Base-by-base conservation (phyloP, 306 rosid species). In the Amphicarpaea edgeworthii region DNA sequence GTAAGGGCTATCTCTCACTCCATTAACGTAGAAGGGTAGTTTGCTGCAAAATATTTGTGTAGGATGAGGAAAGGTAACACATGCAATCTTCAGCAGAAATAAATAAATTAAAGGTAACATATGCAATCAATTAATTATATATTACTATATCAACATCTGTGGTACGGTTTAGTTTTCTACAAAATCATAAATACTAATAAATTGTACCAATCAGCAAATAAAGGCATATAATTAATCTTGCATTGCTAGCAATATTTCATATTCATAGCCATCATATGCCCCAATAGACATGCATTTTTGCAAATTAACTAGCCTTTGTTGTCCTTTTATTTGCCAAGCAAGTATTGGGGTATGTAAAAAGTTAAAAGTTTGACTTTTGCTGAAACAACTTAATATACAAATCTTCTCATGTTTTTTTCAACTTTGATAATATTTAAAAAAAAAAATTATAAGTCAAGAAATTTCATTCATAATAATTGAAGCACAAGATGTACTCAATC, bases 161-260 rank as follows among this genome's bases (percentile, higher is more conserved):
- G 23, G 43, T 58, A 26, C 64, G 32, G 47, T 53, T 53, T 30
- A 45, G 30, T 74, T 74, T 57, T 46, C 59, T 45, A 60, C 41
- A 41, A 60, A 74, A 60, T 60, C 60, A 74, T 60, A 60, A 59
- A 73, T 46, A 32, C 40, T 47, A 34, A 73, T 42, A 43, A 58
- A 72, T 32, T 50, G 65, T 23, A 38, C 26, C 73, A 14, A 66
- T 41, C 19, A 64, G 50, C 4, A 62, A 68, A 58, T 37, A 21
- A 34, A 38, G 43, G 40, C 62, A 41, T 72, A 19, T 24, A 63
- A 51, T n/a, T n/a, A n/a, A 47, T 19, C 14, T 61, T 47, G 38
- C 24, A 20, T 20, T 41, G 1, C 3, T 62, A 46, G 47, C 70
- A 16, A 15, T 42, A 55, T 14, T 71, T 37, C 24, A 55, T 9